These are phyloP conservation scores for Euphorbia tirucalli DNA, from an alignment of 345 rosid species.

Conservation along the genomic window DNA sequence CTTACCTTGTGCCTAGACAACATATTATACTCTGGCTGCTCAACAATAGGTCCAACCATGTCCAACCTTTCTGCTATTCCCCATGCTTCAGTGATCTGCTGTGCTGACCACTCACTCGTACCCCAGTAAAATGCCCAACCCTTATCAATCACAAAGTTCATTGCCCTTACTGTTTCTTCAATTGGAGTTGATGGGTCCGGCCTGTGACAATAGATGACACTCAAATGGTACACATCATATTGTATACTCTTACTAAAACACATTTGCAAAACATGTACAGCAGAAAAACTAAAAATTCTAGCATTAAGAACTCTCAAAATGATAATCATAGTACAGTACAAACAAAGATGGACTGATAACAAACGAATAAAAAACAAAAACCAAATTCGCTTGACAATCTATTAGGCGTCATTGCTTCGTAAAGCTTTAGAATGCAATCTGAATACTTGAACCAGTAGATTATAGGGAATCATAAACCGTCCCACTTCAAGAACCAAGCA, in stretches of 20 bases:
- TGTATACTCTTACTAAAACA: neutral
- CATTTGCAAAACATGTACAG: neutral
- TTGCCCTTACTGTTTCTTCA: constrained; percentile 96
- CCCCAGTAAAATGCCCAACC: constrained; percentile 99
- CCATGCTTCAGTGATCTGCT: constrained; percentile 98
- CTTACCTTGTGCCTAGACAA: constrained; percentile 84
- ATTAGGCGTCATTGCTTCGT: neutral
- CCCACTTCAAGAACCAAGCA: neutral
- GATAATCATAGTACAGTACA: neutral
- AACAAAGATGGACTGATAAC: neutral
- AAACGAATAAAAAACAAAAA: neutral
- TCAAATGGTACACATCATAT: neutral
- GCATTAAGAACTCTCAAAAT: neutral
- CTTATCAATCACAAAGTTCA: constrained; percentile 91
- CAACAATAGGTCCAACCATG: constrained; percentile 92
- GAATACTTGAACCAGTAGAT: neutral
- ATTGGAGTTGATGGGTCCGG: constrained; percentile 84
- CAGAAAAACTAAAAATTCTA: neutral
- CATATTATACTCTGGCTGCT: constrained; percentile 92
- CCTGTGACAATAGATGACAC: constrained; percentile 40
- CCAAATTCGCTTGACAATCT: neutral
- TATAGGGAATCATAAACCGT: no score
- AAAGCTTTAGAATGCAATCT: neutral
- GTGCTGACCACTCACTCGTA: constrained; percentile 98
- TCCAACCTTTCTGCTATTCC: constrained; percentile 80